Evolutionary conservation across 805 yeast genomes (phyloP).

Genomic region (Saturnispora dispora): DNA sequence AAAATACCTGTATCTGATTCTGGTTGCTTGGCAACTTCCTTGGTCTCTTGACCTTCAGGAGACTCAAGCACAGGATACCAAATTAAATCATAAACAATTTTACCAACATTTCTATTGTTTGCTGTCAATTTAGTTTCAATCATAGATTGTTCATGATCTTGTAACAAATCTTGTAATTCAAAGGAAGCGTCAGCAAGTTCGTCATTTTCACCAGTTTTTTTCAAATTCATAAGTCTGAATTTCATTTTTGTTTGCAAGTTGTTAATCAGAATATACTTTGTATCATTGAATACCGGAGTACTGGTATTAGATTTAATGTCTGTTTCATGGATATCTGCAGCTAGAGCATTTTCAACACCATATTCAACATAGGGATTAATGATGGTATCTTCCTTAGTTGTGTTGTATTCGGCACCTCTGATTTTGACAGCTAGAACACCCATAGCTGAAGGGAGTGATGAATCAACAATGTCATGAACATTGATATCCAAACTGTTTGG

Average conservation of each 20-base stretch:
- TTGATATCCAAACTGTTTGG: conserved; percentile 73
- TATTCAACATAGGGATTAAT: conserved; percentile 41
- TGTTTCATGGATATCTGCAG: conserved; percentile 31
- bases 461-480: conserved; percentile 61
- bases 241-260: conserved; percentile 47
- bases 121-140: conserved; percentile 36
- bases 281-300: conserved; percentile 60
- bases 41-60: conserved; percentile 33
- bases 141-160: conserved; percentile 37
- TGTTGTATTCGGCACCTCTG: conserved; percentile 42
- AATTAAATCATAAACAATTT: conserved; percentile 45
- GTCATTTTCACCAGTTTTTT: conserved; percentile 44
- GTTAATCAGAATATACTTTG: conserved; percentile 50
- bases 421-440: conserved; percentile 63
- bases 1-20: conserved; percentile 69
- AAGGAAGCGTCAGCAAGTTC: conserved; percentile 43
- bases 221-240: conserved; percentile 46
- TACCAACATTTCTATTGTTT: conserved; percentile 50
- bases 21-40: conserved; percentile 41
- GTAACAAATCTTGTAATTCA: conserved; percentile 51
- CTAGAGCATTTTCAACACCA: conserved; percentile 30
- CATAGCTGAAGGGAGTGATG: conserved; percentile 53
- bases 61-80: conserved; percentile 39
- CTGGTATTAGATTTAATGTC: conserved; percentile 47
- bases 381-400: conserved; percentile 23